These are phyloP conservation scores for Azolla pinnata DNA, from an alignment of 75 land plant genomes.

Conservation along the genomic window DNA sequence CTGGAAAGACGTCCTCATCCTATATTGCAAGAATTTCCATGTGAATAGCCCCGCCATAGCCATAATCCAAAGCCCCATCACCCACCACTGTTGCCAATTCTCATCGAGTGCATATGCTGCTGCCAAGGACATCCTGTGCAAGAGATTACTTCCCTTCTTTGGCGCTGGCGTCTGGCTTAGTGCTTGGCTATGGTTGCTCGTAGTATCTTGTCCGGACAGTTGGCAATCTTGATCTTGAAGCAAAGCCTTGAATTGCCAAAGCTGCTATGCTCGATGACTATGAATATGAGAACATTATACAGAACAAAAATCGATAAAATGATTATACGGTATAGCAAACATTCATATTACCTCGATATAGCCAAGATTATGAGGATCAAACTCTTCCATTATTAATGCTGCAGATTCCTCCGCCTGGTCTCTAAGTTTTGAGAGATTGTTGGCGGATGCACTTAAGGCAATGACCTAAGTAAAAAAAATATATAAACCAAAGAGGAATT, in stretches of 20 bases:
- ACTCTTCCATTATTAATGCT: slow-evolving; percentile 25
- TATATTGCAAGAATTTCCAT: slow-evolving; percentile 61
- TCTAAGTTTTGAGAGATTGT: slow-evolving; percentile 18
- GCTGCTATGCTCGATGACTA: background rate
- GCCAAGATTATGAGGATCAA: slow-evolving; percentile 15
- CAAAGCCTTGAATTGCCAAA: background rate
- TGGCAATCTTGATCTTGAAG: background rate
- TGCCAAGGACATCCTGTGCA: background rate
- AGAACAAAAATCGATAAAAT: background rate
- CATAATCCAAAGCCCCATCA: slow-evolving; percentile 35
- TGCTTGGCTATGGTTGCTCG: slow-evolving; percentile 1
- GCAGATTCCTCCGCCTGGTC: slow-evolving; percentile 26
- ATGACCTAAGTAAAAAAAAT: slow-evolving; percentile 6
- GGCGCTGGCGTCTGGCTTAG: slow-evolving; percentile 8
- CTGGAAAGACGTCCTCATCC: slow-evolving; percentile 27
- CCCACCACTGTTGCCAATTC: slow-evolving; percentile 47
- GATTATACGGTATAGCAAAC: background rate
- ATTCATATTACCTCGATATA: slow-evolving; percentile 19
- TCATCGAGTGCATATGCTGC: slow-evolving; percentile 12
- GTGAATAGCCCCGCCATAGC: slow-evolving; percentile 34
- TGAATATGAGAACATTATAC: background rate
- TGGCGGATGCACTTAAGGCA: slow-evolving; percentile 23
- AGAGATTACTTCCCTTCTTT: background rate
- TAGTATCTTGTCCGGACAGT: background rate
- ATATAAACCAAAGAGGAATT: background rate